Evolutionary conservation across 1,139 yeast genomes (phyloP).

Genomic region (Blastobotrys elegans): DNA sequence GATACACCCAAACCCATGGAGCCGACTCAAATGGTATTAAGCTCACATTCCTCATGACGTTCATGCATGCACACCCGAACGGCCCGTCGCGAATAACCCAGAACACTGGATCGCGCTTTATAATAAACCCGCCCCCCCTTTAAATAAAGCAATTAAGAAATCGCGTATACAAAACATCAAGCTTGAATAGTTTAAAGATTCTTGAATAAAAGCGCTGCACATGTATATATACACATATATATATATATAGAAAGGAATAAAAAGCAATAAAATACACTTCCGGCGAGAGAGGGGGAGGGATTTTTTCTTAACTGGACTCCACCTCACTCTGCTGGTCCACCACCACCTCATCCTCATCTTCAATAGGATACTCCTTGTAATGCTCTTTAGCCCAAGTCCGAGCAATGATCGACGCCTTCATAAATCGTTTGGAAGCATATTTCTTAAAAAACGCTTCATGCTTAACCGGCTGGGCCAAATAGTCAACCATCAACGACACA

Average conservation of each 20-base stretch:
- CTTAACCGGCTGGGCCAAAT: conserved; percentile 74
- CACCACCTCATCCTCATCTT: background rate
- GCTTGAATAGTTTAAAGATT: no score
- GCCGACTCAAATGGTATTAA: no score
- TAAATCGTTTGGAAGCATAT: conserved; percentile 83
- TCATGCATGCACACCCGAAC: no score
- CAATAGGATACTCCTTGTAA: conserved; percentile 11
- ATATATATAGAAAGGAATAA: background rate
- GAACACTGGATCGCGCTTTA: no score
- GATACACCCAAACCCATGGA: no score
- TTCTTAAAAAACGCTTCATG: conserved; percentile 94
- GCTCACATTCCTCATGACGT: no score
- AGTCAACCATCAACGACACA: conserved; percentile 69
- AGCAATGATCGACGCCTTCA: conserved; percentile 86
- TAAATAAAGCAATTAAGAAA: no score
- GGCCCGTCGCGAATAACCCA: no score
- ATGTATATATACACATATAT: background rate
- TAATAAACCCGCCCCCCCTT: no score
- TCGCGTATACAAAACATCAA: no score
- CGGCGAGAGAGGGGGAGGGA: background rate
- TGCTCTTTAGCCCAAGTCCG: conserved; percentile 82
- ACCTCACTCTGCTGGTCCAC: no score
- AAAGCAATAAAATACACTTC: background rate
- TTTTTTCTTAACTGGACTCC: background rate
- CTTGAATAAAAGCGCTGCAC: background rate